Percentiles rank a stretch among this genome's conserved stretches.
phyloP scores from a whole-genome alignment of 108 stramenopile species.

The Fragilariopsis cylindrus region DNA sequence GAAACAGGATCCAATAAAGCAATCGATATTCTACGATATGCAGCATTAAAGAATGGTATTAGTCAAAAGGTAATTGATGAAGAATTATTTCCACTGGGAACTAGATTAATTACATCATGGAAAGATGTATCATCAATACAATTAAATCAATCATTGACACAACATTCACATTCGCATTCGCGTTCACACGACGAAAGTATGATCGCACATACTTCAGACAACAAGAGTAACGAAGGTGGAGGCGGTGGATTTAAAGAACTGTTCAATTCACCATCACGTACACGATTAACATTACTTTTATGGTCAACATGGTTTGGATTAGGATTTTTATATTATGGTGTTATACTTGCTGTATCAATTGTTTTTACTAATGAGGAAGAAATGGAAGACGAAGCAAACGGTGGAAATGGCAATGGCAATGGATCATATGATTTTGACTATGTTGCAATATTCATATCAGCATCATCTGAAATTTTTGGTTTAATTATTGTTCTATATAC shows the following conservation, averaged over 20 bases:
- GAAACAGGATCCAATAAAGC: constrained; percentile 37
- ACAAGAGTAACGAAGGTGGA: too few relatives aligned
- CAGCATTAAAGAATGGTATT: constrained; percentile 30
- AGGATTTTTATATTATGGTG: constrained; percentile 46
- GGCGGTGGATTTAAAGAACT: neutral
- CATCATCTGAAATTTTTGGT: constrained; percentile 53
- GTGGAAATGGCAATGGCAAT: constrained; percentile 11
- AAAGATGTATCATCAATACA: neutral
- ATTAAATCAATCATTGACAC: constrained; percentile 3
- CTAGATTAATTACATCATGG: constrained; percentile 24
- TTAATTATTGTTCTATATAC: constrained; percentile 37
- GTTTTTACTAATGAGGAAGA: constrained; percentile 32
- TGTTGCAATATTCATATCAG: constrained; percentile 51
- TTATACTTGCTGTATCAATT: constrained; percentile 32
- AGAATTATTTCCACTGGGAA: constrained; percentile 28
- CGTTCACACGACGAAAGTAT: too few relatives aligned
- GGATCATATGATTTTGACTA: constrained; percentile 51
- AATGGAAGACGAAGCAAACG: neutral
- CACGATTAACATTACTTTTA: constrained; percentile 17
- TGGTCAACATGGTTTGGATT: constrained; percentile 39
- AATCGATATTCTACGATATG: constrained; percentile 29
- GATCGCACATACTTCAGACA: too few relatives aligned
- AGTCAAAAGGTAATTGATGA: constrained; percentile 19
- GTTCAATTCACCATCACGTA: constrained; percentile 29
- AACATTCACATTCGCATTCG: constrained; percentile 2